Percentiles rank a stretch among this genome's conserved stretches.
Conservation (phyloP, 768 basidiomycete species). For the Mycena leptocephala region DNA sequence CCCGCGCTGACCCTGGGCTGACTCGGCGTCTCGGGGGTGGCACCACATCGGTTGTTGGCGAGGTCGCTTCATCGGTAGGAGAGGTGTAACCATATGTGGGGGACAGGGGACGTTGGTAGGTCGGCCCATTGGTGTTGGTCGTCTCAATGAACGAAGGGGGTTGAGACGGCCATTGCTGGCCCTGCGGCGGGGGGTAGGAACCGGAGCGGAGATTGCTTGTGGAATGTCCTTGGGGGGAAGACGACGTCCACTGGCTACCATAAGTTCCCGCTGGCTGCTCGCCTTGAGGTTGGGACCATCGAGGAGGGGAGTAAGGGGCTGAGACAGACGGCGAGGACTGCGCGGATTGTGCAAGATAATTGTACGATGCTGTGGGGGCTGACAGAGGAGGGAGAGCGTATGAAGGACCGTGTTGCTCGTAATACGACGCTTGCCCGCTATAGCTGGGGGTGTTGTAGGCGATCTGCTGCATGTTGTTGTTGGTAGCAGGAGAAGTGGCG, state of each 20-base stretch:
- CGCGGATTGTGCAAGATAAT: conserved; percentile 51
- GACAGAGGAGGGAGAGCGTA: conserved; percentile 62
- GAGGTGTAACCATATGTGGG: conserved; percentile 56
- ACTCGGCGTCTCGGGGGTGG: conserved; percentile 73
- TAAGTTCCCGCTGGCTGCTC: conserved; percentile 42
- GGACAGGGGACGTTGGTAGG: conserved; percentile 50
- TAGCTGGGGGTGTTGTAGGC: conserved; percentile 58
- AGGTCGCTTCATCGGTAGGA: conserved; percentile 49
- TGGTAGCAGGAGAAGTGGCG: conserved; percentile 53
- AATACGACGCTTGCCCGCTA: conserved; percentile 58
- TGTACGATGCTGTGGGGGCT: conserved; percentile 48
- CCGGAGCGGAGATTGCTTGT: conserved; percentile 50
- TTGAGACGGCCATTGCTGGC: conserved; percentile 61
- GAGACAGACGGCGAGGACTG: conserved; percentile 47
- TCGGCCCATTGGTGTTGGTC: conserved; percentile 22
- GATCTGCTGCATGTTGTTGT: conserved; percentile 63
- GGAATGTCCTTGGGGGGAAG: conserved; percentile 38
- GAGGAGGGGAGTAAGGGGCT: conserved; percentile 57
- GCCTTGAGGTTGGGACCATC: conserved; percentile 57
- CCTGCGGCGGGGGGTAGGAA: conserved; percentile 50
- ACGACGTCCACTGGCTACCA: conserved; percentile 49
- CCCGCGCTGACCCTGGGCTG: conserved; percentile 68
- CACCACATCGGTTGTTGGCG: conserved; percentile 58
- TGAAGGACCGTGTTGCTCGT: conserved; percentile 52
- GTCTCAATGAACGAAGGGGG: conserved; percentile 51